These are phyloP conservation scores for Fusarium napiforme DNA, from an alignment of 2,329 filamentous ascomycete species.

Conservation along the genomic window DNA sequence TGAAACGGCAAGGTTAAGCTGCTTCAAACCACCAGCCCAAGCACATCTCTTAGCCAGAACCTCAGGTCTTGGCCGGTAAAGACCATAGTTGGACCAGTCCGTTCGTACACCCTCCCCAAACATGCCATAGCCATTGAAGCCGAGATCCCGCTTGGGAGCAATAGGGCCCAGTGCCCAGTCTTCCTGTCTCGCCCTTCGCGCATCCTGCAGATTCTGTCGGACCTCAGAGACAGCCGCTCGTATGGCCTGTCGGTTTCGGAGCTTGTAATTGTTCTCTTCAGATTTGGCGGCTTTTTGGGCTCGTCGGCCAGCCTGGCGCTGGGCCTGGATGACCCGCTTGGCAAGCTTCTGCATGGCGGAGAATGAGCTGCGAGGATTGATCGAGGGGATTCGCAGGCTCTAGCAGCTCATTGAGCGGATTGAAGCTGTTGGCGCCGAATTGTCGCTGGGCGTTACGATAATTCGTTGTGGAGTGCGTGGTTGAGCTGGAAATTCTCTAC, in stretches of 20 bases:
- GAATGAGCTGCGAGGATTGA: conserved; percentile 11
- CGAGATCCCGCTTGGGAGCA: conserved; percentile 79
- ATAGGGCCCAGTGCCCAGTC: conserved; percentile 83
- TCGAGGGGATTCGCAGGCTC: conserved; percentile 30
- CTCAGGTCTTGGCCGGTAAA: conserved; percentile 45
- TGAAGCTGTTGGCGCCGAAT: conserved; percentile 38
- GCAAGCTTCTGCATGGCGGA: conserved; percentile 76
- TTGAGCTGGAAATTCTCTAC: conserved; percentile 45
- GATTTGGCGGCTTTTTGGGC: conserved; percentile 52
- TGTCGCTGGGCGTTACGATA: conserved; percentile 40
- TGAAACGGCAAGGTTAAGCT: conserved; percentile 71
- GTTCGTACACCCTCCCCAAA: conserved; percentile 51
- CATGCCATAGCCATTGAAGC: conserved; percentile 71
- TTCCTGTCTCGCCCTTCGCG: conserved; percentile 69
- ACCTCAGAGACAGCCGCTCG: conserved; percentile 49
- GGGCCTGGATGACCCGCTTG: conserved; percentile 72
- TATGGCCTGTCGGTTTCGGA: conserved; percentile 48
- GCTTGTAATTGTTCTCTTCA: conserved; percentile 45
- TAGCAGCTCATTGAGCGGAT: conserved; percentile 43
- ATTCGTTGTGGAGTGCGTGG: conserved; percentile 41
- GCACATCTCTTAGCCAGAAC: conserved; percentile 57
- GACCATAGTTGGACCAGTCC: conserved; percentile 50
- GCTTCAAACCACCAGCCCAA: conserved; percentile 66
- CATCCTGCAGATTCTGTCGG: conserved; percentile 51
- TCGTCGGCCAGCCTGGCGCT: conserved; percentile 69